Evolutionary conservation across 2,329 filamentous ascomycete genomes (phyloP).

Genomic region (Didymella glomerata): DNA sequence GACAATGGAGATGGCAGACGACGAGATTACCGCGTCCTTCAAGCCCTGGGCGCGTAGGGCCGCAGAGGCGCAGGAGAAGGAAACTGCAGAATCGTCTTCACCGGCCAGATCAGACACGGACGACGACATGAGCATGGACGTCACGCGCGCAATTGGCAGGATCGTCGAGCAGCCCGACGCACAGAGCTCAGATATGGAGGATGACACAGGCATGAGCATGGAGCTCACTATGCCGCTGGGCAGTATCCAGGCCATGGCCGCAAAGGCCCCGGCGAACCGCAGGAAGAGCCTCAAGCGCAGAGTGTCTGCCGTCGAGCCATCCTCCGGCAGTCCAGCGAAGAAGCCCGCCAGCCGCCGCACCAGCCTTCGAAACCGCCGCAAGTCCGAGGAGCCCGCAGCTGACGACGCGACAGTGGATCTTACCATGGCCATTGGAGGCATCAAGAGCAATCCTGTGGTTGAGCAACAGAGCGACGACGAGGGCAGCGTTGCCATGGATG

Average conservation of each 20-base stretch:
- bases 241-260: conserved; percentile 53
- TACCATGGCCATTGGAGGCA: conserved; percentile 50
- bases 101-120: conserved; percentile 56
- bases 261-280: conserved; percentile 38
- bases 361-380: conserved; percentile 51
- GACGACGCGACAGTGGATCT: conserved; percentile 55
- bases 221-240: conserved; percentile 65
- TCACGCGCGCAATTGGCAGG: conserved; percentile 81
- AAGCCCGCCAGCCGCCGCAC: conserved; percentile 45
- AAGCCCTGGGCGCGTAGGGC: conserved; percentile 73
- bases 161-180: conserved; percentile 67
- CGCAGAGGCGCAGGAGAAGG: conserved; percentile 51
- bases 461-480: conserved; percentile 17
- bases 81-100: conserved; percentile 61
- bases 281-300: conserved; percentile 55
- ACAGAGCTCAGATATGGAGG: conserved; percentile 52
- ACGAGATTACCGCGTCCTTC: conserved; percentile 79
- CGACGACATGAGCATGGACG: conserved; percentile 89
- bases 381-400: conserved; percentile 47
- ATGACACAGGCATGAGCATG: conserved; percentile 59
- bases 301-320: conserved; percentile 51
- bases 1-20: conserved; percentile 64
- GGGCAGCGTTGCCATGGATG: conserved; percentile 42
- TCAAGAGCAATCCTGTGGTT: conserved; percentile 33
- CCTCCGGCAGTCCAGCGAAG: conserved; percentile 50